Evolutionary conservation across 345 rosid genomes (phyloP).

Genomic region (Pistacia vera): DNA sequence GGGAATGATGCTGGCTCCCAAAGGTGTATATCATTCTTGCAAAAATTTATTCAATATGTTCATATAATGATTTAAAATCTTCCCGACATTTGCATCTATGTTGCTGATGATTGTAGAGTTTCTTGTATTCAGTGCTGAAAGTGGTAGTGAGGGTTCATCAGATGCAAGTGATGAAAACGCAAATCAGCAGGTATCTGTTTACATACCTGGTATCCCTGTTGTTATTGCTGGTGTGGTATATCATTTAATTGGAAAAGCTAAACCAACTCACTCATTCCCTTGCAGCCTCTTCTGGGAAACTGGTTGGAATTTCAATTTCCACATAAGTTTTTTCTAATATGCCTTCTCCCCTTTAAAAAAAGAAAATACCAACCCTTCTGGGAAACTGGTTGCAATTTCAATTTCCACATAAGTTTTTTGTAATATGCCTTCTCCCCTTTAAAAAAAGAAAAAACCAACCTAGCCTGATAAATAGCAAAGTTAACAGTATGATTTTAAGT

Average conservation of each 20-base stretch:
- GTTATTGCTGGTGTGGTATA: background rate
- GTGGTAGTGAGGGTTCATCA: constrained; percentile 91
- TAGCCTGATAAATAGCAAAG: background rate
- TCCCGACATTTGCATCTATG: background rate
- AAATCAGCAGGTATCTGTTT: constrained; percentile 59
- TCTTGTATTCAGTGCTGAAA: constrained; percentile 66
- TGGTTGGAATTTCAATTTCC: constrained; percentile 5
- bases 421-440: background rate
- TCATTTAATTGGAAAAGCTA: background rate
- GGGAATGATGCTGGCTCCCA: constrained; percentile 88
- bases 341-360: background rate
- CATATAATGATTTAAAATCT: background rate
- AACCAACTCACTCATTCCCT: background rate
- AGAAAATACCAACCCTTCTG: background rate
- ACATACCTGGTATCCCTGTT: background rate
- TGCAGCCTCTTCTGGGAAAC: background rate
- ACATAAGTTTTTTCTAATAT: background rate
- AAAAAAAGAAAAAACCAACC: background rate
- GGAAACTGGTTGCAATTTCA: background rate
- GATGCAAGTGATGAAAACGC: constrained; percentile 75
- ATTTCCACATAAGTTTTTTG: background rate
- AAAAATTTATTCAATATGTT: background rate
- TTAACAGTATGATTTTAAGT: background rate
- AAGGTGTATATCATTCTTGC: constrained; percentile 46
- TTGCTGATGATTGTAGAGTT: constrained; percentile 18